Evolutionary conservation across 805 yeast genomes (phyloP).

Genomic region (Pichia manshurica): DNA sequence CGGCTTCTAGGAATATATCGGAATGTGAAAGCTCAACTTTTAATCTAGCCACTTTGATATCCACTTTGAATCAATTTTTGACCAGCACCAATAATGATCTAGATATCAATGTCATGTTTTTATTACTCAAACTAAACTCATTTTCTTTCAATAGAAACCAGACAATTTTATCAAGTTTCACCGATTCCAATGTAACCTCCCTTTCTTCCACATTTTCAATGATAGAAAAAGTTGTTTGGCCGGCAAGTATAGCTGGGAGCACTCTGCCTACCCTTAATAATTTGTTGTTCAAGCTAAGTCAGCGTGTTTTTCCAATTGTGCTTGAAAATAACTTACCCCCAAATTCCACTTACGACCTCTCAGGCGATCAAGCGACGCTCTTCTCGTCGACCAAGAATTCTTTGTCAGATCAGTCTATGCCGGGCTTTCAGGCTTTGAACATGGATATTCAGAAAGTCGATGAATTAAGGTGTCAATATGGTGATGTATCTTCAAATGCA

Average conservation of each 20-base stretch:
- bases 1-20: conserved; percentile 15
- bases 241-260: conserved; percentile 2
- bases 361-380: conserved; percentile 3
- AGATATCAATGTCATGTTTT: conserved; percentile 38
- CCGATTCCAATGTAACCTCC: conserved; percentile 11
- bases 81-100: conserved; percentile 39
- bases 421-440: background rate
- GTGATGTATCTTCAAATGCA: background rate
- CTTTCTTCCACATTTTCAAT: conserved; percentile 6
- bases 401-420: background rate
- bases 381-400: conserved; percentile 5
- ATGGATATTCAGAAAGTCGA: background rate
- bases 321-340: conserved; percentile 24
- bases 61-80: conserved; percentile 32
- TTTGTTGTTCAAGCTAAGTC: conserved; percentile 31
- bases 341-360: conserved; percentile 30
- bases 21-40: conserved; percentile 18
- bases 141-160: background rate
- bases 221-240: conserved; percentile 6
- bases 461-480: background rate
- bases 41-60: conserved; percentile 25
- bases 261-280: conserved; percentile 11
- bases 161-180: conserved; percentile 3
- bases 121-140: conserved; percentile 35
- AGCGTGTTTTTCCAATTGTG: conserved; percentile 35